phyloP scores from a whole-genome alignment of 225 moss, liverwort and hornwort genomes.

The Climacium dendroides region DNA sequence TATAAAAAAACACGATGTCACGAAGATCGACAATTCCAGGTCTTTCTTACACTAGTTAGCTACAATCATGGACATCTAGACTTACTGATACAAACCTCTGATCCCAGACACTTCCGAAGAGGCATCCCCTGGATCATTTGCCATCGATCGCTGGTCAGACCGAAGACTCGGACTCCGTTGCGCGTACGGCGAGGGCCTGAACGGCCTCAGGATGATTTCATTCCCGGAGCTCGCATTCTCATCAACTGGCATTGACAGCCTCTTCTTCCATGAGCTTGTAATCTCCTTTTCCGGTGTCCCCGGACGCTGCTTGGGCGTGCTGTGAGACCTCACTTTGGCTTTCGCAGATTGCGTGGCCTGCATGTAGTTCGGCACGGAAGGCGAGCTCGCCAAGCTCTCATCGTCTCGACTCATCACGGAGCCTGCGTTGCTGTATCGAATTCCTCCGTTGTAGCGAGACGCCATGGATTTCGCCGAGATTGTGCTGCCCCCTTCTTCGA shows the following conservation, averaged over 20 bases:
- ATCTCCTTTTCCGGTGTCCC: constrained; percentile 80
- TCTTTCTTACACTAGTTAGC: background rate
- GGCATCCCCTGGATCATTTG: constrained; percentile 14
- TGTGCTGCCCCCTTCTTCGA: constrained; percentile 70
- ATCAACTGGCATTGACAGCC: constrained; percentile 58
- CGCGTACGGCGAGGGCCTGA: constrained; percentile 32
- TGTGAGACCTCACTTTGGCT: constrained; percentile 88
- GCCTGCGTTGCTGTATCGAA: constrained; percentile 17
- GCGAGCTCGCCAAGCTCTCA: constrained; percentile 85
- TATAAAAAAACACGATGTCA: background rate
- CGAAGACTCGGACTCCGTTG: constrained; percentile 50
- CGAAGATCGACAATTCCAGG: background rate
- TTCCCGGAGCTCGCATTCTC: constrained; percentile 36
- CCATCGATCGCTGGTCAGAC: constrained; percentile 20
- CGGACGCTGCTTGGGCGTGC: constrained; percentile 88
- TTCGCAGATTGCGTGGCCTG: constrained; percentile 91
- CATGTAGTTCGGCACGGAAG: constrained; percentile 94
- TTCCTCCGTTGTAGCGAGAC: constrained; percentile 17
- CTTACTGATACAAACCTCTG: background rate
- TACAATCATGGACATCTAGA: background rate
- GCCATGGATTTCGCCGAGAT: constrained; percentile 60
- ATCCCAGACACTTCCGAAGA: constrained; percentile 29
- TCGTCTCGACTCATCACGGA: constrained; percentile 64
- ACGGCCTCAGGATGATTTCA: constrained; percentile 19
- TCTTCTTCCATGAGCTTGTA: constrained; percentile 40